A percentile compares a stretch with the other conserved stretches of the same genome.
Conservation (phyloP, 2,329 filamentous ascomycete genomes). For the Beauveria asiatica region DNA sequence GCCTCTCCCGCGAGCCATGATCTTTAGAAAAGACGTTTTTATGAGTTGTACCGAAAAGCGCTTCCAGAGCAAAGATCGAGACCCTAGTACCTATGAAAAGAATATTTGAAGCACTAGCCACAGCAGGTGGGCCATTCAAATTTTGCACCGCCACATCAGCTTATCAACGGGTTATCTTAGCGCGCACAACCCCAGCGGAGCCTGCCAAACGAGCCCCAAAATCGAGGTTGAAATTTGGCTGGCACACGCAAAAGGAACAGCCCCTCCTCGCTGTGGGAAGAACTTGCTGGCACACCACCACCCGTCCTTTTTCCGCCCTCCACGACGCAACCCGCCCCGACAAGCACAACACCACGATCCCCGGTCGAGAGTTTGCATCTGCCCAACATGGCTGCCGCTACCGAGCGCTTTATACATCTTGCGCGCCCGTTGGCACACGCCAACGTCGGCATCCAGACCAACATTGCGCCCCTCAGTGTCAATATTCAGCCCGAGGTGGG, state of each 20-base stretch:
- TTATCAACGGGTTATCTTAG: conserved; percentile 42
- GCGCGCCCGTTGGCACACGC: conserved; percentile 84
- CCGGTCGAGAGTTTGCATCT: conserved; percentile 15
- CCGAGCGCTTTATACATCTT: conserved; percentile 87
- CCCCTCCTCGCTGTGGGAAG: conserved; percentile 12
- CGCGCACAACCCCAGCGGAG: conserved; percentile 42
- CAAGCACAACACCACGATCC: neutral
- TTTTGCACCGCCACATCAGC: conserved; percentile 21
- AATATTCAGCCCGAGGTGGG: conserved; percentile 90
- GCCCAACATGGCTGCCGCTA: conserved; percentile 69
- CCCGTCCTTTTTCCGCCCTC: conserved; percentile 11
- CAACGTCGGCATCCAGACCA: conserved; percentile 68
- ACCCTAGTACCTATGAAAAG: neutral
- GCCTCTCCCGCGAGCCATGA: conserved; percentile 28
- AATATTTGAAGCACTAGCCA: conserved; percentile 23
- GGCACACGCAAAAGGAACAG: conserved; percentile 13
- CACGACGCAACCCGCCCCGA: conserved; percentile 16
- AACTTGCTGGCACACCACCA: conserved; percentile 14
- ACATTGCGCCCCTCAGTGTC: conserved; percentile 85
- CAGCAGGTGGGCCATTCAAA: conserved; percentile 18
- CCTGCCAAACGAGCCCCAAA: conserved; percentile 34
- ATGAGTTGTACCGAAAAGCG: conserved; percentile 7
- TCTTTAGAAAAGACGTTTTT: conserved; percentile 15
- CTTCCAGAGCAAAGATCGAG: conserved; percentile 23
- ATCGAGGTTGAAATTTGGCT: conserved; percentile 29